phyloP scores from a whole-genome alignment of 331 rosid genomes.

The Stylosanthes scabra region DNA sequence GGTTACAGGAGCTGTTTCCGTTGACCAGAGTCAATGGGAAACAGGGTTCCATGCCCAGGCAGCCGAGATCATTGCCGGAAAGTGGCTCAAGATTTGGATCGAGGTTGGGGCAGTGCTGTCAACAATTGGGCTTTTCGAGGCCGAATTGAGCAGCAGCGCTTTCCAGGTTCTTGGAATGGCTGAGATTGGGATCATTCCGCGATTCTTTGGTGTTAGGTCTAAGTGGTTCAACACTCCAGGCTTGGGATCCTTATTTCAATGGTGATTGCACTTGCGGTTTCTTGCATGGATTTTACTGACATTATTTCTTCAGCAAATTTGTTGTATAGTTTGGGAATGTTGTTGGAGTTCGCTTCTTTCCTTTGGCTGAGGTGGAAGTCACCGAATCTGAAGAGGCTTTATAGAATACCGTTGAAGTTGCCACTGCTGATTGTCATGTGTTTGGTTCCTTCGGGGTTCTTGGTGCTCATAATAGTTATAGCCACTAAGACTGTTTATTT shows the following conservation, averaged over 20 bases:
- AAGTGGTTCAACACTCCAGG: constrained; percentile 47
- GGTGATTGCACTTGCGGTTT: constrained; percentile 38
- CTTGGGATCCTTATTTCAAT: constrained; percentile 35
- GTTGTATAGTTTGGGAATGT: constrained; percentile 46
- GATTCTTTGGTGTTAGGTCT: constrained; percentile 23
- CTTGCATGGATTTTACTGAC: constrained; percentile 35
- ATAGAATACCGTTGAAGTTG: constrained; percentile 32
- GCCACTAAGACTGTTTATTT: constrained; percentile 46
- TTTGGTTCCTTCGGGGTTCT: constrained; percentile 42
- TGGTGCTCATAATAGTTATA: constrained; percentile 39
- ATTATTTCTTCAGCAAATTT: constrained; percentile 46
- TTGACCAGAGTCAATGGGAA: constrained; percentile 40
- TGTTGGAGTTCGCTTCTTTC: constrained; percentile 44
- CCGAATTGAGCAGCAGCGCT: constrained; percentile 48
- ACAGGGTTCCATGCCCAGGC: constrained; percentile 46
- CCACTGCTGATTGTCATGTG: constrained; percentile 38
- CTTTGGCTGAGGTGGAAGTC: constrained; percentile 46
- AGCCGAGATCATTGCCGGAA: constrained; percentile 43
- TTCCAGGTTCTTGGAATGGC: constrained; percentile 47
- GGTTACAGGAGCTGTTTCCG: constrained; percentile 36
- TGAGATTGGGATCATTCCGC: constrained; percentile 41
- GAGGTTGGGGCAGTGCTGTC: constrained; percentile 44
- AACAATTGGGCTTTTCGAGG: constrained; percentile 41
- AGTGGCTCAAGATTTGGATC: constrained; percentile 46
- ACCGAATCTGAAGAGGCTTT: constrained; percentile 25